Evolutionary conservation across 2,329 filamentous ascomycete species (phyloP).

Genomic region (Pyrenochaeta sp.): DNA sequence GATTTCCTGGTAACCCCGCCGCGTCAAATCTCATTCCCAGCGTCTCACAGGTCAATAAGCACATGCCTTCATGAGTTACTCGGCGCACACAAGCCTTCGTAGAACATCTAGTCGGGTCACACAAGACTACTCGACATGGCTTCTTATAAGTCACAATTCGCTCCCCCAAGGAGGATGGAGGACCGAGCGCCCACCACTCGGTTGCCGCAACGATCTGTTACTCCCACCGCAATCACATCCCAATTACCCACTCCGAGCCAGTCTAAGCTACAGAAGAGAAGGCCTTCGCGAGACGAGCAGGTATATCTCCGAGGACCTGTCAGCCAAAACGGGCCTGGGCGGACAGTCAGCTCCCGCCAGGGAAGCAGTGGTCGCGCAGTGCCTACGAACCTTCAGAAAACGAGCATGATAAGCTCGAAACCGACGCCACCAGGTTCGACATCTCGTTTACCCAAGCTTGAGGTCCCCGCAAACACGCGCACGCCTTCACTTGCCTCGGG

Average conservation of each 20-base stretch:
- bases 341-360: conserved; percentile 32
- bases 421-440: conserved; percentile 34
- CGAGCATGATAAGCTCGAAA: conserved; percentile 30
- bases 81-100: conserved; percentile 43
- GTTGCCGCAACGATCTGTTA: conserved; percentile 48
- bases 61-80: conserved; percentile 54
- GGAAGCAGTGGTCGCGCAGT: conserved; percentile 31
- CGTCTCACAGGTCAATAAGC: conserved; percentile 35
- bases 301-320: conserved; percentile 20
- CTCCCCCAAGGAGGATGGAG: conserved; percentile 44
- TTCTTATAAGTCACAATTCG: conserved; percentile 52
- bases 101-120: conserved; percentile 46
- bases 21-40: conserved; percentile 24
- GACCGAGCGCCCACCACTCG: conserved; percentile 44
- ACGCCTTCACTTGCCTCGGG: conserved; percentile 60
- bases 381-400: conserved; percentile 27
- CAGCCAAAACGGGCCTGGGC: conserved; percentile 29
- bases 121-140: conserved; percentile 51
- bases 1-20: conserved; percentile 27
- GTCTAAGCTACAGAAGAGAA: conserved; percentile 49
- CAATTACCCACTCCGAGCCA: conserved; percentile 36
- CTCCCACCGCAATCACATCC: conserved; percentile 41
- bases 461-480: conserved; percentile 44
- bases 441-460: conserved; percentile 47
- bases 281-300: conserved; percentile 45